Evolutionary conservation across 164 flowering plant species (phyloP).

Genomic region (Magnolia officinalis): DNA sequence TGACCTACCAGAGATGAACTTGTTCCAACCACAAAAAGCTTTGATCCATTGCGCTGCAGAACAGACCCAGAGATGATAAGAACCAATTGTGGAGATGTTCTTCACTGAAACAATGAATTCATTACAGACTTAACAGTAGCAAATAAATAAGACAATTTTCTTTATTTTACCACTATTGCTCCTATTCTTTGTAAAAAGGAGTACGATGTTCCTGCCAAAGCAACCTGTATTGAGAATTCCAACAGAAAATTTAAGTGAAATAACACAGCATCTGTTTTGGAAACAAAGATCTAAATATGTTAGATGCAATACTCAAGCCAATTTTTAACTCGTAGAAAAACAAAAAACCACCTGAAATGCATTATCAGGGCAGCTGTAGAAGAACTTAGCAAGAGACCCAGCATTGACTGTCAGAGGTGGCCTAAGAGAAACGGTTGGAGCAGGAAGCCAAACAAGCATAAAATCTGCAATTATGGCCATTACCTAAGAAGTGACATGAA

Average conservation of each 20-base stretch:
- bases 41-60: slow-evolving; percentile 85
- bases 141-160: background rate
- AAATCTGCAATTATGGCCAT: slow-evolving; percentile 99
- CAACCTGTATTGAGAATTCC: slow-evolving; percentile 52
- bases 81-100: background rate
- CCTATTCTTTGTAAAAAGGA: slow-evolving; percentile 81
- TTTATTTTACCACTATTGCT: slow-evolving; percentile 62
- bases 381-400: slow-evolving; percentile 78
- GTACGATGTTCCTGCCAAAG: slow-evolving; percentile 78
- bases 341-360: slow-evolving; percentile 74
- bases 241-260: slow-evolving; percentile 12
- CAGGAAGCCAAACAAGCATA: slow-evolving; percentile 99
- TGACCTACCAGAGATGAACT: slow-evolving; percentile 73
- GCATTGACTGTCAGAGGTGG: slow-evolving; percentile 64
- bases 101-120: background rate
- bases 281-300: background rate
- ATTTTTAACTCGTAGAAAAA: background rate
- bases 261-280: background rate
- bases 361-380: slow-evolving; percentile 85
- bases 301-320: background rate
- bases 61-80: slow-evolving; percentile 1
- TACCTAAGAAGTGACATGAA: slow-evolving; percentile 38
- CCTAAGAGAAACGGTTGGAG: slow-evolving; percentile 92
- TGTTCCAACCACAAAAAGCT: slow-evolving; percentile 96
- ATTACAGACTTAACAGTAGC: background rate